These are phyloP conservation scores for Vitrella brassicaformis DNA, from an alignment of 73 alveolate species.

Conservation along the genomic window DNA sequence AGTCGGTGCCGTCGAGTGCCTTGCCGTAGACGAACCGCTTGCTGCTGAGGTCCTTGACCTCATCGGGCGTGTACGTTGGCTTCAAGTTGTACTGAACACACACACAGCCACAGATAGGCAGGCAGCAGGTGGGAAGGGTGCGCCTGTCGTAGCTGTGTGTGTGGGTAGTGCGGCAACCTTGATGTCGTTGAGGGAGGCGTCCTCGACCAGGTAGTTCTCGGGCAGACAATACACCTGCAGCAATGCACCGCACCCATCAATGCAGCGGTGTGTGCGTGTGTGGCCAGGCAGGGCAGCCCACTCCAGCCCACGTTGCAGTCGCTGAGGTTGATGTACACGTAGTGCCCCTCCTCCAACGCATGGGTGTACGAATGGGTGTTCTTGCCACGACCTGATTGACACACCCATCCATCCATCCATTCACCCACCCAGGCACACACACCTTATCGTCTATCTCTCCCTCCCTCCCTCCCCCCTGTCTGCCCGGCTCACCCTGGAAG, in stretches of 20 bases:
- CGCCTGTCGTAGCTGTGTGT: neutral
- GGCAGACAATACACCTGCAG: slow-evolving; percentile 68
- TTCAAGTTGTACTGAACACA: slow-evolving; percentile 55
- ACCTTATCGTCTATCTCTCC: neutral
- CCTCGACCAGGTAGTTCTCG: slow-evolving; percentile 72
- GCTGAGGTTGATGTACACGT: slow-evolving; percentile 71
- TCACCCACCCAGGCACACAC: neutral
- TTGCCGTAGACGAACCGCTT: slow-evolving; percentile 38
- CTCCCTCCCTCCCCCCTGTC: neutral
- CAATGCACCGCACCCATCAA: too few relatives aligned
- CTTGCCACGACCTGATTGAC: slow-evolving; percentile 37
- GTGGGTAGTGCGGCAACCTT: slow-evolving; percentile 4
- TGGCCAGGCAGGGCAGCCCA: too few relatives aligned
- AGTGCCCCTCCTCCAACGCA: slow-evolving; percentile 78
- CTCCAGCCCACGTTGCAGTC: slow-evolving; percentile 9
- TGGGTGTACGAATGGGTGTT: slow-evolving; percentile 81
- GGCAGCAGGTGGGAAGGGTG: neutral
- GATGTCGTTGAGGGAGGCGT: slow-evolving; percentile 56
- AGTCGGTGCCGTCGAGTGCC: slow-evolving; percentile 33
- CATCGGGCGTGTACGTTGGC: slow-evolving; percentile 66
- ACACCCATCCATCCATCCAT: neutral
- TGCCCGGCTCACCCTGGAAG: slow-evolving; percentile 60
- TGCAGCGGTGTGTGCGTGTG: too few relatives aligned
- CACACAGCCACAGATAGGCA: neutral
- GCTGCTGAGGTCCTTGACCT: slow-evolving; percentile 49